Percentiles rank a stretch among this genome's conserved stretches.
Conservation (phyloP, 306 rosid species). For the Hylodesmum podocarpum region DNA sequence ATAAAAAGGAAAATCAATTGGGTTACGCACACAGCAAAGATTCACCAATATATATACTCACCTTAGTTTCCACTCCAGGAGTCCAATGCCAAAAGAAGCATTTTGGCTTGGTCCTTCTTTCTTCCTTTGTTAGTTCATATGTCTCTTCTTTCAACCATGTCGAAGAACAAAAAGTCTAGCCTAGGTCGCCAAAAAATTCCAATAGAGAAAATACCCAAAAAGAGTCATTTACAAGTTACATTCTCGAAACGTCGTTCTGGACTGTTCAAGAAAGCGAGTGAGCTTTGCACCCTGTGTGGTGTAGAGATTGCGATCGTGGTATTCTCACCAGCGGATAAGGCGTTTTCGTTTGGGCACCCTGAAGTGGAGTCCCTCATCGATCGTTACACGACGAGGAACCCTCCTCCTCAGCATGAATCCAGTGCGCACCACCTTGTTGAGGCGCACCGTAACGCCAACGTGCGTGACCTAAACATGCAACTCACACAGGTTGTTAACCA, state of each 20-base stretch:
- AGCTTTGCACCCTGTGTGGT: constrained; percentile 72
- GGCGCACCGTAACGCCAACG: constrained; percentile 38
- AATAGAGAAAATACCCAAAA: constrained; percentile 57
- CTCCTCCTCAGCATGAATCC: constrained; percentile 9
- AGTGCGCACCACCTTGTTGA: constrained; percentile 31
- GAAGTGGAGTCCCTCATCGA: constrained; percentile 52
- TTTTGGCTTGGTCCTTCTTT: not conserved
- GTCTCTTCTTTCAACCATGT: constrained; percentile 22
- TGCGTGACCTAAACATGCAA: constrained; percentile 49
- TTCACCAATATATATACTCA: constrained; percentile 35
- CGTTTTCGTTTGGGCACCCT: constrained; percentile 68
- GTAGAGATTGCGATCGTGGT: constrained; percentile 59
- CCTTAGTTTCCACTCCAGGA: constrained; percentile 23
- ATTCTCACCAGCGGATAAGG: constrained; percentile 66
- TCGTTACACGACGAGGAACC: constrained; percentile 41
- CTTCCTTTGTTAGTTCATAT: not conserved
- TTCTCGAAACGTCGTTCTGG: constrained; percentile 73
- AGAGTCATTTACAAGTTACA: constrained; percentile 62
- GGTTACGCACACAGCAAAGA: constrained; percentile 26
- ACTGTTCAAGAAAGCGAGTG: constrained; percentile 70
- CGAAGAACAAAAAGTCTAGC: constrained; percentile 39
- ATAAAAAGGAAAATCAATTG: constrained; percentile 37
- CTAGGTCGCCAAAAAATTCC: constrained; percentile 62
- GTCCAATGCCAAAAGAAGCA: not conserved
- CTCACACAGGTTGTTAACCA: constrained; percentile 43